Percentiles rank a stretch among this genome's conserved stretches.
phyloP scores from a whole-genome alignment of 2,329 filamentous ascomycete species.

The Monosporascus ibericus region DNA sequence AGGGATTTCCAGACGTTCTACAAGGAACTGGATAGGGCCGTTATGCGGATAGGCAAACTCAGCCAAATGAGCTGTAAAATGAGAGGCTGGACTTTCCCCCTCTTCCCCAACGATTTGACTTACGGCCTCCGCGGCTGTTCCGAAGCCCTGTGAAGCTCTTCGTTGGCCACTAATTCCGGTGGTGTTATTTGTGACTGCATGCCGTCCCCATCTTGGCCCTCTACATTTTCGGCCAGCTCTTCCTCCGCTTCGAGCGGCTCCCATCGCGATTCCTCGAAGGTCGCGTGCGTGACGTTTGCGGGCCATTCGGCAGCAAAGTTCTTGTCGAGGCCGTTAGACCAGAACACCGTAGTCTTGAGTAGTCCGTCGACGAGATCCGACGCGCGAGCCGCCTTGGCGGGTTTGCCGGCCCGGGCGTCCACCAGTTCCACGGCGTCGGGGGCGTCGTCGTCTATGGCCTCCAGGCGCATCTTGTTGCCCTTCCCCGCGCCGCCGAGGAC shows the following conservation, averaged over 20 bases:
- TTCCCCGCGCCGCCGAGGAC: constrained; percentile 46
- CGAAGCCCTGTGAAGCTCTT: constrained; percentile 6
- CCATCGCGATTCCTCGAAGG: constrained; percentile 20
- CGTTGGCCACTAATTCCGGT: constrained; percentile 4
- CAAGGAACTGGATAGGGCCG: not conserved
- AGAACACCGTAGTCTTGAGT: constrained; percentile 41
- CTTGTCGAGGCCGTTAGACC: constrained; percentile 43
- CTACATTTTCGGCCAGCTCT: not conserved
- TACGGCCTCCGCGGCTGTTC: constrained; percentile 4
- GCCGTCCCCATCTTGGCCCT: not conserved
- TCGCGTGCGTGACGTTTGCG: constrained; percentile 45
- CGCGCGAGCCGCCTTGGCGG: not conserved
- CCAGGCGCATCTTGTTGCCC: constrained; percentile 41
- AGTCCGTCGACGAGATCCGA: constrained; percentile 14
- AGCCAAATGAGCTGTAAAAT: constrained; percentile 5
- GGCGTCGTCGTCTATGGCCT: constrained; percentile 2
- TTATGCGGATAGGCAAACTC: constrained; percentile 6
- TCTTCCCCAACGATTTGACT: not conserved
- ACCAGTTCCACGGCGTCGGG: not conserved
- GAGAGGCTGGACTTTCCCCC: not conserved
- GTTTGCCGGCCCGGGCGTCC: not conserved
- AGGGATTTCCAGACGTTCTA: not conserved
- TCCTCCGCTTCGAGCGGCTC: constrained; percentile 1
- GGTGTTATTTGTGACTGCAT: constrained; percentile 2
- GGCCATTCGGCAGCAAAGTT: constrained; percentile 44